Evolutionary conservation across 108 stramenopile genomes (phyloP), one percentile per base, ranked within the genome.

Genomic region (Nitzschia sp.): DNA sequence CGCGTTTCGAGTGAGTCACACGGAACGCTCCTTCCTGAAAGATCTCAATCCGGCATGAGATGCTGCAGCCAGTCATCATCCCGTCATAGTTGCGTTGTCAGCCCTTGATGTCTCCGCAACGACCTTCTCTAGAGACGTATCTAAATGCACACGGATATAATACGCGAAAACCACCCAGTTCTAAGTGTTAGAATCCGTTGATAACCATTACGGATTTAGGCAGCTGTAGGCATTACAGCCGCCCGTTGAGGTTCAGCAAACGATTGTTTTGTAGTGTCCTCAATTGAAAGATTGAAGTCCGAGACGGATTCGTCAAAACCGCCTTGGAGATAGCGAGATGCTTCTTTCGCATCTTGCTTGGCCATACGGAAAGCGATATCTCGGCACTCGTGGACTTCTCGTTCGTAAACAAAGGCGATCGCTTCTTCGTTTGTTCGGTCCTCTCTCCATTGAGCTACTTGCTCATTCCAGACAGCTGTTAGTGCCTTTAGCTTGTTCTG

Each of bases 381-480:
- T 23, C 61, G 25, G 61, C 61, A 59, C 28, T 62, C 35, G 11
- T 33, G 34, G 26, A 49, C 31, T 13, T 55, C 23, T 45, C 42
- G 25, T 46, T 54, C 26, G 59, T 66, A 75, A 2, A 54, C 48
- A 11, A 46, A 25, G 28, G 59, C 32, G 23, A 75, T 57, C 18
- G 49, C 66, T 46, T 68, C 58, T 11, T 67, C 74, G 54, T 75
- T 66, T 6, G 38, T 57, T 4, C 28, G 15, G 34, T 66, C 54
- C 5, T 67, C 66, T 11, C 51, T 32, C 65, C 59, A 61, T 59
- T 75, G 74, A 28, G 54, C 25, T 0, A 55, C 71, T 42, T 72
- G 71, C 31, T 59, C 58, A 25, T 72, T 59, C 71, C 71, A 72
- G 15, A 72, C 71, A 29, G 71, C 61, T 2, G 58, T 62, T 24